Evolutionary conservation across 73 alveolate species (phyloP).

Genomic region (Tetrahymena borealis): DNA sequence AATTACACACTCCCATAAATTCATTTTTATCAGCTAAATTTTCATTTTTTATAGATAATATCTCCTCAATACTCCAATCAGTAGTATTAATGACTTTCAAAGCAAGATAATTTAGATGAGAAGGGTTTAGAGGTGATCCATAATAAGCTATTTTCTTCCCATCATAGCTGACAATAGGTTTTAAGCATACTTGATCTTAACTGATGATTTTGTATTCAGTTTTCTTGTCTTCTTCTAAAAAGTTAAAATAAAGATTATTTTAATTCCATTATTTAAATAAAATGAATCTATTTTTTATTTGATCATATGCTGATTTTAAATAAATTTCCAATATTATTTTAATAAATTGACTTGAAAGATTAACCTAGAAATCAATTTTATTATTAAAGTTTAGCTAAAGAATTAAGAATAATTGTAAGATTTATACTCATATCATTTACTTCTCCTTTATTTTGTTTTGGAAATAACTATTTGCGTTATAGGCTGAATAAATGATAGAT

Average conservation of each 20-base stretch:
- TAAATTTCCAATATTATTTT: neutral
- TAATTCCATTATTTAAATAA: no score
- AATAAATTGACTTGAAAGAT: neutral
- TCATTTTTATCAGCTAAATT: neutral
- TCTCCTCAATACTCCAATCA: neutral
- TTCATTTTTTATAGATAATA: slow-evolving; percentile 2
- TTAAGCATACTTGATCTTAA: slow-evolving; percentile 13
- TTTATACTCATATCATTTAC: no score
- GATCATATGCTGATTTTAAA: neutral
- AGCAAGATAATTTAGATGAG: slow-evolving; percentile 17
- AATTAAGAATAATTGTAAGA: no score
- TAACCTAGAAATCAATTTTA: neutral
- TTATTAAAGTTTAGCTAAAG: neutral
- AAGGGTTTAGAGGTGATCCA: slow-evolving; percentile 5
- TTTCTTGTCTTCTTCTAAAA: neutral
- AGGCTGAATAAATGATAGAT: neutral
- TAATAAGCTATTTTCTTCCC: slow-evolving; percentile 13
- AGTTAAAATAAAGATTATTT: no score
- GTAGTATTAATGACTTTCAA: slow-evolving; percentile 4
- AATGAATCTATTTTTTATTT: neutral
- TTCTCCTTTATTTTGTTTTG: neutral
- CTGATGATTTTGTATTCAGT: neutral
- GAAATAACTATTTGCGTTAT: neutral
- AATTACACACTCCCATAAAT: slow-evolving; percentile 23
- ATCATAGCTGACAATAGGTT: slow-evolving; percentile 28